phyloP scores from a whole-genome alignment of 805 yeast genomes.

The Yarrowia alimentaria region DNA sequence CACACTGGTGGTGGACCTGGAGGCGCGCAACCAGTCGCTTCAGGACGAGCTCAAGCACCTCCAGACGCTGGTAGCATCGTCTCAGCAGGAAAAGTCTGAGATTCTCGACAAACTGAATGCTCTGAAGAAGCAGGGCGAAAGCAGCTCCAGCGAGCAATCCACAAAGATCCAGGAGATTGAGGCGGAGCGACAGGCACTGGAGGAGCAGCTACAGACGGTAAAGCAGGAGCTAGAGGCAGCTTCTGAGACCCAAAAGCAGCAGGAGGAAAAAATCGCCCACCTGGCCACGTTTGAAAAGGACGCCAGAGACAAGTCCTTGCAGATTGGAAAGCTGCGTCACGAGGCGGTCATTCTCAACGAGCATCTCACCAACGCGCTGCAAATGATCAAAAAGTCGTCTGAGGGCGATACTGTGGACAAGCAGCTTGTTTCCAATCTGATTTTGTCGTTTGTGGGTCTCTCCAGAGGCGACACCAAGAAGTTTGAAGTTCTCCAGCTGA shows the following conservation, averaged over 20 bases:
- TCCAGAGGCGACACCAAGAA: constrained; percentile 94
- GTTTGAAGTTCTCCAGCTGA: constrained; percentile 83
- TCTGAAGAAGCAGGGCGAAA: not conserved
- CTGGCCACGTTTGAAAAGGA: constrained; percentile 49
- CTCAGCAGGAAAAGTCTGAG: not conserved
- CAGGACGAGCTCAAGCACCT: constrained; percentile 1
- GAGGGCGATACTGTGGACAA: constrained; percentile 78
- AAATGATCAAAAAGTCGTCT: constrained; percentile 74
- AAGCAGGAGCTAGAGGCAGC: constrained; percentile 31
- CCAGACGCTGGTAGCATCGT: not conserved
- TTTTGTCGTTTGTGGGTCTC: constrained; percentile 77
- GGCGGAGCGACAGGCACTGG: too few relatives aligned
- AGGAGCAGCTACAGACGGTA: too few relatives aligned
- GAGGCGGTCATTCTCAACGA: constrained; percentile 93
- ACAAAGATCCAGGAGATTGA: constrained; percentile 5
- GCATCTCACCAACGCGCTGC: constrained; percentile 89
- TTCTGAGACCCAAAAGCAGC: constrained; percentile 39
- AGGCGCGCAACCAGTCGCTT: constrained; percentile 3
- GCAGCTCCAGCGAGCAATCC: not conserved
- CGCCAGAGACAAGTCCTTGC: constrained; percentile 66
- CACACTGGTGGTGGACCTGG: not conserved
- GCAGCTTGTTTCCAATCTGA: constrained; percentile 80
- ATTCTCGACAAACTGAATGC: not conserved
- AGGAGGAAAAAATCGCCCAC: constrained; percentile 38
- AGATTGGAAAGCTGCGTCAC: constrained; percentile 87